Conservation (phyloP, 2,329 filamentous ascomycete genomes). For the Colletotrichum noveboracense region DNA sequence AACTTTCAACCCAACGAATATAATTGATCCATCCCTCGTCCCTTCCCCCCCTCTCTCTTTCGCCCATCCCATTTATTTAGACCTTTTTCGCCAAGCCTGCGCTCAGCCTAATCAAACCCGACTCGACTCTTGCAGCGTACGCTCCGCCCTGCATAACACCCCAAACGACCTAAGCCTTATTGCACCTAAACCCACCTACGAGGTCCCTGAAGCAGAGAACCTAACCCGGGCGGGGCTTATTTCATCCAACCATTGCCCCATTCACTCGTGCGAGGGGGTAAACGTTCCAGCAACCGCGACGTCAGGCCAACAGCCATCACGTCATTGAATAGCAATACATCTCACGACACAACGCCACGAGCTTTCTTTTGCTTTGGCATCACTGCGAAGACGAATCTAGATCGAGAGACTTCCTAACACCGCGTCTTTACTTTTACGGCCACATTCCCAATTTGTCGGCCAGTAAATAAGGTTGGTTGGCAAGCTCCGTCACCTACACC, state of each 20-base stretch:
- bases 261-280: not conserved
- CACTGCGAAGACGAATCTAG: not conserved
- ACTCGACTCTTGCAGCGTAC: not conserved
- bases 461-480: not conserved
- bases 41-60: not conserved
- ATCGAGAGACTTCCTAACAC: not conserved
- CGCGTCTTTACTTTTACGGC: not conserved
- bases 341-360: not conserved
- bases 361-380: not conserved
- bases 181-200: not conserved
- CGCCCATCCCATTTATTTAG: not conserved
- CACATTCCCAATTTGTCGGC: not conserved
- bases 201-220: not conserved
- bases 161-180: not conserved
- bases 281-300: not conserved
- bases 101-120: not conserved
- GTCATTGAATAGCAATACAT: not conserved
- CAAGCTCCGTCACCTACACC: not conserved
- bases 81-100: not conserved
- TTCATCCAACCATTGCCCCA: not conserved
- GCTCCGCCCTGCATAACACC: not conserved
- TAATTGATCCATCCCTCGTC: conserved; percentile 7
- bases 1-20: conserved; percentile 1
- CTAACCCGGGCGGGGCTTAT: not conserved
- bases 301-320: conserved; percentile 2